A percentile compares a stretch with the other conserved stretches of the same genome.
phyloP scores from a whole-genome alignment of 495 filamentous ascomycete species.

The Cercophora samala region DNA sequence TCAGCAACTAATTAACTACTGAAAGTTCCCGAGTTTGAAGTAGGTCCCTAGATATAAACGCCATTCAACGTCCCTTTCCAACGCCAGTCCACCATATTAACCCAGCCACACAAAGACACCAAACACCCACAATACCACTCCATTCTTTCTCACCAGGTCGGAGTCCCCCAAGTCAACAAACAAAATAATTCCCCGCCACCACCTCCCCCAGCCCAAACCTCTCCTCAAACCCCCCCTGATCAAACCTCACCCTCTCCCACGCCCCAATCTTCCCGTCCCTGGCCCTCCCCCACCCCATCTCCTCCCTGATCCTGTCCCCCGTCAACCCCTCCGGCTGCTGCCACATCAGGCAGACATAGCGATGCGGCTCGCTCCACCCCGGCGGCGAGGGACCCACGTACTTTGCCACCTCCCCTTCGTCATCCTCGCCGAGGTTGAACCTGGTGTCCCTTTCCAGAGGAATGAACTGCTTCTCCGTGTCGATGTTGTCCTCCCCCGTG shows the following conservation, averaged over 20 bases:
- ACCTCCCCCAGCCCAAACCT: conserved; percentile 45
- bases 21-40: no score
- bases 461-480: conserved; percentile 21
- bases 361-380: conserved; percentile 49
- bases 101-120: no score
- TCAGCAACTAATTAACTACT: no score
- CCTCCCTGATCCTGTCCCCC: conserved; percentile 42
- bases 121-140: neutral
- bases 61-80: neutral
- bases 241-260: conserved; percentile 46
- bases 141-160: neutral
- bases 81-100: no score
- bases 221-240: conserved; percentile 50
- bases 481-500: conserved; percentile 5
- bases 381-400: conserved; percentile 54
- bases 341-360: conserved; percentile 57
- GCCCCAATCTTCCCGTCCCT: conserved; percentile 42
- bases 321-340: conserved; percentile 53
- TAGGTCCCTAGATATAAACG: neutral
- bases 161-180: conserved; percentile 17
- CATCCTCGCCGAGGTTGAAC: conserved; percentile 3
- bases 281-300: conserved; percentile 19
- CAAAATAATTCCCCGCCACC: conserved; percentile 56
- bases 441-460: conserved; percentile 22
- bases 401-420: conserved; percentile 25